Evolutionary conservation across 2,329 filamentous ascomycete species (phyloP).

Genomic region (Aspergillus hortae): DNA sequence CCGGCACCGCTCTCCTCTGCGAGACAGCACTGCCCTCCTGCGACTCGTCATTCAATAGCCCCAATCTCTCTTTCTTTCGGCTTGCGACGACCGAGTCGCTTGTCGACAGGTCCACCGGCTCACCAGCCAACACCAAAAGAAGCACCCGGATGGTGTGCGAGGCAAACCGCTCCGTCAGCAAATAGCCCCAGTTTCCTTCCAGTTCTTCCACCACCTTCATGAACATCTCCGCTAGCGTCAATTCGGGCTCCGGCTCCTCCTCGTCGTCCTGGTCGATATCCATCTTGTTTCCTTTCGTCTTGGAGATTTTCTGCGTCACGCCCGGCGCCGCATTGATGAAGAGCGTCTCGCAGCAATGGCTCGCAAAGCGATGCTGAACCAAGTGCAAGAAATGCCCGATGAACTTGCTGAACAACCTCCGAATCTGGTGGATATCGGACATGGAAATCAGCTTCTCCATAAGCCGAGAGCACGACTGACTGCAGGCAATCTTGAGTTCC

Average conservation of each 20-base stretch:
- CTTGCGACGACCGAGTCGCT: constrained; percentile 78
- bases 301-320: constrained; percentile 67
- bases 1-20: constrained; percentile 62
- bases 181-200: constrained; percentile 75
- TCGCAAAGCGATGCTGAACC: constrained; percentile 92
- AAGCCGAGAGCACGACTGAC: constrained; percentile 88
- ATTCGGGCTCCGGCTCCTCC: constrained; percentile 43
- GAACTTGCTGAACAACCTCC: constrained; percentile 81
- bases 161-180: constrained; percentile 84
- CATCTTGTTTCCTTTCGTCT: constrained; percentile 39
- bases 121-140: constrained; percentile 78
- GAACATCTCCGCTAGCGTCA: constrained; percentile 80
- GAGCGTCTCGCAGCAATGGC: constrained; percentile 92
- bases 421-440: constrained; percentile 75
- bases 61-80: constrained; percentile 84
- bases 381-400: constrained; percentile 82
- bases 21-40: constrained; percentile 48
- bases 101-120: constrained; percentile 67
- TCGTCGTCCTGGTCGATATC: constrained; percentile 47
- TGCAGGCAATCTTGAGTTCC: constrained; percentile 92
- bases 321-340: constrained; percentile 79
- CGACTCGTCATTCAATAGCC: constrained; percentile 52
- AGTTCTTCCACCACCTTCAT: constrained; percentile 80
- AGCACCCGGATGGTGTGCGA: constrained; percentile 88
- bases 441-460: constrained; percentile 88